These are phyloP conservation scores for Madurella mycetomatis DNA, from an alignment of 2,329 filamentous ascomycete genomes.

Conservation along the genomic window DNA sequence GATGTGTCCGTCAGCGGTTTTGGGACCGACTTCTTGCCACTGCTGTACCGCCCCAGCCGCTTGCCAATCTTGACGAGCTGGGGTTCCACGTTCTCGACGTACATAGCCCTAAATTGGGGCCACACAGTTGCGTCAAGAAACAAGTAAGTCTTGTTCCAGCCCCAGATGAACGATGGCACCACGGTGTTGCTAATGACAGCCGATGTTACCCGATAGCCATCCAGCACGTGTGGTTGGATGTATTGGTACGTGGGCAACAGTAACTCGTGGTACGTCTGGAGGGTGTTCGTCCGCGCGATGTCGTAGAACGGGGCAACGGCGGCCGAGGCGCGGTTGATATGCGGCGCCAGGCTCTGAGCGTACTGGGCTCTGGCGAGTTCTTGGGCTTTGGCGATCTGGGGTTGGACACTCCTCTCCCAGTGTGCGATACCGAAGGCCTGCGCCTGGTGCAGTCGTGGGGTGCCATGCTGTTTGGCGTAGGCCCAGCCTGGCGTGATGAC, in stretches of 20 bases:
- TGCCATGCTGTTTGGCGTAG: slow-evolving; percentile 68
- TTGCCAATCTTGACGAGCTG: slow-evolving; percentile 90
- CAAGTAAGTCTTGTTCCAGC: slow-evolving; percentile 62
- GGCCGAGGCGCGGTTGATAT: slow-evolving; percentile 60
- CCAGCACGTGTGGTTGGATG: slow-evolving; percentile 68
- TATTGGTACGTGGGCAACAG: slow-evolving; percentile 71
- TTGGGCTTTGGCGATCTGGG: slow-evolving; percentile 65
- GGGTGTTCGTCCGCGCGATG: slow-evolving; percentile 56
- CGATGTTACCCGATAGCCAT: slow-evolving; percentile 63
- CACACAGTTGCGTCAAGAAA: slow-evolving; percentile 75
- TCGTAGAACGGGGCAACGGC: slow-evolving; percentile 68
- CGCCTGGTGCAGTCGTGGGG: slow-evolving; percentile 65
- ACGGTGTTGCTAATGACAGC: slow-evolving; percentile 64
- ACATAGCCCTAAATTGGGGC: slow-evolving; percentile 75
- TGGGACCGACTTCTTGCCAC: slow-evolving; percentile 37
- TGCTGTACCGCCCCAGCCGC: slow-evolving; percentile 75
- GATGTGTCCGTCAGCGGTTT: slow-evolving; percentile 29
- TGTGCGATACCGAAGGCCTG: slow-evolving; percentile 63
- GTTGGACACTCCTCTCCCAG: slow-evolving; percentile 75
- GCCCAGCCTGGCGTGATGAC: slow-evolving; percentile 65
- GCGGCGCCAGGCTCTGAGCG: slow-evolving; percentile 64
- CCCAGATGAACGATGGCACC: slow-evolving; percentile 67
- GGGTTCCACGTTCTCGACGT: slow-evolving; percentile 89
- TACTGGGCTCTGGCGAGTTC: slow-evolving; percentile 61
- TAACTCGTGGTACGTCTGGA: slow-evolving; percentile 66